Evolutionary conservation across 345 rosid genomes (phyloP), one percentile per base, ranked within the genome.

Genomic region (Brassica nigra): DNA sequence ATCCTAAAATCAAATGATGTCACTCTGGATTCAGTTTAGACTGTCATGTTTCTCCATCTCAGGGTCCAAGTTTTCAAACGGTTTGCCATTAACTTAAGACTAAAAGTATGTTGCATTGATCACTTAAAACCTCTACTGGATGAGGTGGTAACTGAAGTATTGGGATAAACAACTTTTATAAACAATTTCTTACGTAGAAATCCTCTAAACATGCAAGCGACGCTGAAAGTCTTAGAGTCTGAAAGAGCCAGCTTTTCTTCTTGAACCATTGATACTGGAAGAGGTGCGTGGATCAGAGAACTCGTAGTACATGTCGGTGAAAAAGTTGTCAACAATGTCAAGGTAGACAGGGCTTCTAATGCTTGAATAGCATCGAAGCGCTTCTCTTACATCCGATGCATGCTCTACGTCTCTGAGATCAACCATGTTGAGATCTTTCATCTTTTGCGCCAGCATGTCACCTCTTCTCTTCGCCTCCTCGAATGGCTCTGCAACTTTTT

Each of bases 361-460:
- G 64, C 89, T 84, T 23, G 95, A 89, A 74, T 95, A 92, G 75
- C 92, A 92, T 58, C 92, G 89, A 34, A 95, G 84, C 9, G 98
- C 98, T 74, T 95, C 99, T 73, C 86, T 89, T 8, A 93, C 84
- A 78, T 95, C 99, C 82, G 88, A 42, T 4, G 86, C 90, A 55
- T 91, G 94, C 37, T 95, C 99, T 61, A 86, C 73, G 72, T 90
- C 93, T 71, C 89, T 81, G 7, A 73, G 86, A 83, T 90, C 90
- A 84, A 91, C 83, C 97, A 89, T 88, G 81, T 91, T 96, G 78
- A 95, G 70, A 73, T 90, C 91, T 81, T 88, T 93, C 96, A 95
- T 89, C 90, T 89, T 95, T 77, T 84, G 82, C 2, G 92, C 92
- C 78, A 95, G 52, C 70, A 64, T 83, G 80, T 84, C 83, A 15